Evolutionary conservation across 768 basidiomycete species (phyloP).

Genomic region (Lanmaoa rubissima): DNA sequence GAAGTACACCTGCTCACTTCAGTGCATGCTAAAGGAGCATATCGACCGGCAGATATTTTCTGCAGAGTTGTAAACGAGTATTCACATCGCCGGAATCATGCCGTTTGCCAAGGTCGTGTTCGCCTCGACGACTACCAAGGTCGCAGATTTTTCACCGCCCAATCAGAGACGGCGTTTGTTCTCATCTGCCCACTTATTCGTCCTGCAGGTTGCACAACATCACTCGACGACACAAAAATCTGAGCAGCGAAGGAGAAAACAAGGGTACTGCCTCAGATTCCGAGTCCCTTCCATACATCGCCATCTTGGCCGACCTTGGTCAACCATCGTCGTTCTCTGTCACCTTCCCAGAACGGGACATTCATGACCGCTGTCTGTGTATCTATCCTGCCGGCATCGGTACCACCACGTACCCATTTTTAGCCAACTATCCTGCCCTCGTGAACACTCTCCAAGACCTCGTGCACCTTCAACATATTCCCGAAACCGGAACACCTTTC

Average conservation of each 20-base stretch:
- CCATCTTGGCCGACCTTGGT: constrained; percentile 15
- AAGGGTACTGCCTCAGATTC: no score
- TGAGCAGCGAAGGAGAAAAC: background rate
- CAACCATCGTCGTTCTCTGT: background rate
- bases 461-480: background rate
- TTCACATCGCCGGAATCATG: constrained; percentile 2
- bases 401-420: constrained; percentile 7
- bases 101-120: constrained; percentile 18
- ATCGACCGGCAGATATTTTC: constrained; percentile 6
- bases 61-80: constrained; percentile 3
- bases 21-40: background rate
- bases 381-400: constrained; percentile 9
- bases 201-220: background rate
- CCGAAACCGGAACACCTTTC: background rate
- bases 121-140: constrained; percentile 13
- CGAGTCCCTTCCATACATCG: constrained; percentile 7
- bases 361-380: constrained; percentile 10
- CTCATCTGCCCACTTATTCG: no score
- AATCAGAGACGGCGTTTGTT: background rate
- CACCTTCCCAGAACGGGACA: background rate
- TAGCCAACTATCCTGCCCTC: background rate
- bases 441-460: background rate
- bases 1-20: constrained; percentile 7
- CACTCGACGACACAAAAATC: background rate
- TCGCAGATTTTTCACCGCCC: constrained; percentile 5